These are phyloP conservation scores for Backusella australiensis DNA, from an alignment of 192 early-diverging fungal genomes.

Conservation along the genomic window DNA sequence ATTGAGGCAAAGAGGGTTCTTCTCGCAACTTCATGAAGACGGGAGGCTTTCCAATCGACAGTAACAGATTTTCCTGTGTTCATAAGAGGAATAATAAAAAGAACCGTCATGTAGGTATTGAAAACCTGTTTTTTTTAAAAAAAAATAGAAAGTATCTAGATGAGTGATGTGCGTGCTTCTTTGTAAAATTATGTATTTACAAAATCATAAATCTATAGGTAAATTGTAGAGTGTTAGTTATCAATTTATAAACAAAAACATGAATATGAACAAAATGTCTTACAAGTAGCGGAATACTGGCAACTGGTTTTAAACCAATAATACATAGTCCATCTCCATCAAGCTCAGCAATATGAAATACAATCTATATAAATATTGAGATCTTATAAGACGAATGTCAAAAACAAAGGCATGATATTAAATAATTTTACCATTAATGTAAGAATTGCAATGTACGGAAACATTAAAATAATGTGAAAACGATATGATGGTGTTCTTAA, in stretches of 20 bases:
- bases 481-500: constrained; percentile 28
- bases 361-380: constrained; percentile 12
- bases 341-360: constrained; percentile 25
- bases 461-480: constrained; percentile 23
- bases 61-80: constrained; percentile 3
- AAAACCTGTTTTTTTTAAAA: constrained; percentile 20
- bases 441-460: constrained; percentile 36
- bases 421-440: constrained; percentile 28
- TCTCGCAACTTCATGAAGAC: constrained; percentile 36
- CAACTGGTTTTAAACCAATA: constrained; percentile 30
- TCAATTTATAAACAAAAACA: neutral
- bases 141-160: neutral
- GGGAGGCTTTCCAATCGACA: constrained; percentile 20
- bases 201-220: constrained; percentile 30
- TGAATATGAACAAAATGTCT: constrained; percentile 2
- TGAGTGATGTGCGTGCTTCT: neutral
- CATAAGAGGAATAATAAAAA: constrained; percentile 30
- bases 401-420: neutral
- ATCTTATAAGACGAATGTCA: neutral
- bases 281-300: constrained; percentile 38
- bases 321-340: constrained; percentile 22
- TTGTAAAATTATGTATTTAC: constrained; percentile 14
- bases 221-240: neutral
- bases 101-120: constrained; percentile 35
- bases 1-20: constrained; percentile 45